These are phyloP conservation scores for Cladosporium velox DNA, from an alignment of 2,329 filamentous ascomycete species.

Conservation along the genomic window DNA sequence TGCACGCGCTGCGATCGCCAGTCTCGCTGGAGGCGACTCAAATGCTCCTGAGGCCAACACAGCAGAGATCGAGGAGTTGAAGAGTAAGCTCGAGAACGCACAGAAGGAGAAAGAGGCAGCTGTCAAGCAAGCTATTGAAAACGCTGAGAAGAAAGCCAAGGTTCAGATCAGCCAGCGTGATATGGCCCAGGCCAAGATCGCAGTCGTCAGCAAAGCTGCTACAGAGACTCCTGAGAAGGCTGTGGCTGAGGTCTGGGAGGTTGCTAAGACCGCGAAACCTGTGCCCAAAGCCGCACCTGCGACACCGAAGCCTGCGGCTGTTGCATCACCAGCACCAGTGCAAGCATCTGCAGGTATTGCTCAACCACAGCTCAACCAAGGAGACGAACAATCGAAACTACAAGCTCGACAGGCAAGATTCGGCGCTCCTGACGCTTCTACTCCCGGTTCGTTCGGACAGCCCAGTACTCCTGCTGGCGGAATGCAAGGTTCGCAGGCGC, in stretches of 20 bases:
- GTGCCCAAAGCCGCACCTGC: conserved; percentile 28
- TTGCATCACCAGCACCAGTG: conserved; percentile 11
- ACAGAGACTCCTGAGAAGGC: conserved; percentile 81
- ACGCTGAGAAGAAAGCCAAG: conserved; percentile 57
- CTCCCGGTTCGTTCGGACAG: conserved; percentile 27
- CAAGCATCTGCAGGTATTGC: conserved; percentile 17
- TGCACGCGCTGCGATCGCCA: conserved; percentile 14
- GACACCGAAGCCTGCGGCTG: conserved; percentile 22
- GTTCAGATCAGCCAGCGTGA: conserved; percentile 74
- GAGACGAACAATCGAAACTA: conserved; percentile 28
- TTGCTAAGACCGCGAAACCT: conserved; percentile 64
- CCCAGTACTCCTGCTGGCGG: conserved; percentile 21
- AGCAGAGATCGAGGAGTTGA: conserved; percentile 29
- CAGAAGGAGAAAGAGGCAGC: conserved; percentile 35
- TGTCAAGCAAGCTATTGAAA: conserved; percentile 29
- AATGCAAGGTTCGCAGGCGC: background rate
- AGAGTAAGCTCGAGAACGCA: conserved; percentile 31
- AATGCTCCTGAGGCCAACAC: conserved; percentile 10
- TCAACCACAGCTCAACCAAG: conserved; percentile 16
- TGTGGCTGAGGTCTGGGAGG: conserved; percentile 82
- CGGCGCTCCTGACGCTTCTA: conserved; percentile 20
- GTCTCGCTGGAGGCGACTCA: background rate
- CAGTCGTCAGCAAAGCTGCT: conserved; percentile 77
- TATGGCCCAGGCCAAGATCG: conserved; percentile 68
- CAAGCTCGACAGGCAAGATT: conserved; percentile 32